Base-by-base conservation (phyloP, 2,329 filamentous ascomycete genomes). In the Ophiostoma piceae region DNA sequence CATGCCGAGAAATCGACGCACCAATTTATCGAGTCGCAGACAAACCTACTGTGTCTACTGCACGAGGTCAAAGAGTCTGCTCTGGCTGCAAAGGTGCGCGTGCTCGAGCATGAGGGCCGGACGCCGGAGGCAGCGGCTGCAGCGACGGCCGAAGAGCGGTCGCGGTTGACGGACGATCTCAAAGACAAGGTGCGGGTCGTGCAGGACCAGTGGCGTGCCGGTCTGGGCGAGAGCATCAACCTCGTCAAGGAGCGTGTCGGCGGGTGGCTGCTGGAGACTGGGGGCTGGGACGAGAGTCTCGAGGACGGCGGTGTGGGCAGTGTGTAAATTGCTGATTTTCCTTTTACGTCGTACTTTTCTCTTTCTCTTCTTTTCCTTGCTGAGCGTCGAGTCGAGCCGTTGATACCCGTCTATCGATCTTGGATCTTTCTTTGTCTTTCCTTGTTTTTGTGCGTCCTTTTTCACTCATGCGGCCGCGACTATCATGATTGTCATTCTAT, bases 21-120 rank as follows among this genome's bases (percentile, higher is more conserved):
- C 76, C 95, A 98, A 78, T 98, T 97, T 79, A 97, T 98, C 76
- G 95, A 98, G 81, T 91, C 89, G 7, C 94, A 98, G 81, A 94
- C 88, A 39, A 97, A 97, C 76, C 82, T 97, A 43, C 84, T 97
- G 32, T 98, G 94, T 76, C 83, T 98, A 51, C 80, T 97, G 70
- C 95, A 97, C 76, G 93, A 97, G 79, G 92, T 97, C 68, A 92
- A 92, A 77, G 92, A 91, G 69, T 89, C 89, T 0, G 88, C 92
- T 1, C 89, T 92, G 76, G 84, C 84, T 66, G 90, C 91, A 8
- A 88, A 88, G 73, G 87, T 87, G 68, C 84, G 70, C 51, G 71
- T 66, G 64, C 39, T 65, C 1, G 71, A 71, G 68, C 64, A 39
- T 19, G 70, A 70, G 43, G 82, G 87, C 2, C 75, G 79, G 12